Base-by-base conservation (phyloP, 106 monocot species). In the Hemerocallis citrina region DNA sequence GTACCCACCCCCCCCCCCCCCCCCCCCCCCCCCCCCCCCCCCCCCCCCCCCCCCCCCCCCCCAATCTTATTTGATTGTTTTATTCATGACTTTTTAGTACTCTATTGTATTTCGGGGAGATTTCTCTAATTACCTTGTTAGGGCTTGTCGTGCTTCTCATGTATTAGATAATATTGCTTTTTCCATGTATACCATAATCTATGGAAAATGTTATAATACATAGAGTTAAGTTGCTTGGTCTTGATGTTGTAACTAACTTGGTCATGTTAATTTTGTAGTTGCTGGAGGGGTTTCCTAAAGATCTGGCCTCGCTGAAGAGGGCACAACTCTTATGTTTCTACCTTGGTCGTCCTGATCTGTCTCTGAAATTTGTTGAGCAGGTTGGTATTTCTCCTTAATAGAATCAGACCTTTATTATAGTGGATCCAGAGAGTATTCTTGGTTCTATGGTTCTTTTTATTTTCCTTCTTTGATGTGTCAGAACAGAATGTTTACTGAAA, bases 261-360 rank as follows among this genome's bases (percentile, higher is more conserved):
- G n/a, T n/a, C n/a, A n/a, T n/a, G 33, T 64, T 54, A 22, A 59
- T 61, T 65, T 36, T 39, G 44, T 69, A 92, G 92, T 60, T 87
- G 52, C 52, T 92, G 44, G 79, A 77, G 34, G 81, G 81, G 51
- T 92, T 68, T 24, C 92, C 92, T 38, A 92, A 72, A 40, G 87
- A 92, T 70, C 55, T 92, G 30, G 52, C 64, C 20, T 84, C 81
- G 34, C 66, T 92, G 12, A 92, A 81, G 61, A 78, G 84, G 47
- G 87, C 67, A 14, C 84, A 84, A 57, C 8, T 78, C 57, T 28
- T 92, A 17, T 87, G 92, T 68, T 92, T 92, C 72, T 84, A 84
- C 65, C 61, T 74, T 70, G 92, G 92, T 29, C 75, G 68, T 23
- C 84, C 92, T 40, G 84, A 92, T 72, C 10, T 81, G 32, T 87